A percentile compares a stretch with the other conserved stretches of the same genome.
Conservation (phyloP, 2,329 filamentous ascomycete species). For the Aspergillus floridensis region DNA sequence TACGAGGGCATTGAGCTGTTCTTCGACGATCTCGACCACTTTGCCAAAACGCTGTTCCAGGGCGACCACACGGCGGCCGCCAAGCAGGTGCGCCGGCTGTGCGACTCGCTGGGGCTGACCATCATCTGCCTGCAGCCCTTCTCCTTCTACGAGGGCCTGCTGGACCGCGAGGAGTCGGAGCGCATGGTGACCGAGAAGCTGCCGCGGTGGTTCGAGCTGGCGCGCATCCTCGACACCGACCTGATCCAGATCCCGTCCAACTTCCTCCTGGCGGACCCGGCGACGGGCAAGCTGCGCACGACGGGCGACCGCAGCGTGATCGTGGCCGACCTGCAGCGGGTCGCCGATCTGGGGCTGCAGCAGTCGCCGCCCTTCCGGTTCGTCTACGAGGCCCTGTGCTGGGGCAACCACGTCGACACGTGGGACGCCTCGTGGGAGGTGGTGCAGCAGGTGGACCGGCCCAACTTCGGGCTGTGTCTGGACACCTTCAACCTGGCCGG, state of each 20-base stretch:
- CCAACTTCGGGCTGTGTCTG: slow-evolving; percentile 73
- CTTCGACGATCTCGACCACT: slow-evolving; percentile 35
- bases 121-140: slow-evolving; percentile 69
- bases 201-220: slow-evolving; percentile 67
- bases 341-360: slow-evolving; percentile 65
- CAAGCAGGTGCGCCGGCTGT: slow-evolving; percentile 51
- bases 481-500: slow-evolving; percentile 78
- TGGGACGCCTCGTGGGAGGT: slow-evolving; percentile 74
- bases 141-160: slow-evolving; percentile 71
- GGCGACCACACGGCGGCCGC: slow-evolving; percentile 26
- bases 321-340: slow-evolving; percentile 59
- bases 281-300: slow-evolving; percentile 40
- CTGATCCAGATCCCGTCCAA: slow-evolving; percentile 72
- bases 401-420: slow-evolving; percentile 66
- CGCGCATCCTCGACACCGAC: slow-evolving; percentile 63
- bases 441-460: slow-evolving; percentile 61
- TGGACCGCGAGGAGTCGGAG: slow-evolving; percentile 59
- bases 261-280: slow-evolving; percentile 51
- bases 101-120: slow-evolving; percentile 27
- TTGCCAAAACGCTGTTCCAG: slow-evolving; percentile 26
- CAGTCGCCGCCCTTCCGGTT: slow-evolving; percentile 61
- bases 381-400: slow-evolving; percentile 71
- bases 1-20: slow-evolving; percentile 40
- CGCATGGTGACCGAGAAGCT: slow-evolving; percentile 60
- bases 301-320: slow-evolving; percentile 57